Evolutionary conservation across 1,139 yeast genomes (phyloP), one percentile per base, ranked within the genome.

Genomic region (Blastobotrys aristatus): DNA sequence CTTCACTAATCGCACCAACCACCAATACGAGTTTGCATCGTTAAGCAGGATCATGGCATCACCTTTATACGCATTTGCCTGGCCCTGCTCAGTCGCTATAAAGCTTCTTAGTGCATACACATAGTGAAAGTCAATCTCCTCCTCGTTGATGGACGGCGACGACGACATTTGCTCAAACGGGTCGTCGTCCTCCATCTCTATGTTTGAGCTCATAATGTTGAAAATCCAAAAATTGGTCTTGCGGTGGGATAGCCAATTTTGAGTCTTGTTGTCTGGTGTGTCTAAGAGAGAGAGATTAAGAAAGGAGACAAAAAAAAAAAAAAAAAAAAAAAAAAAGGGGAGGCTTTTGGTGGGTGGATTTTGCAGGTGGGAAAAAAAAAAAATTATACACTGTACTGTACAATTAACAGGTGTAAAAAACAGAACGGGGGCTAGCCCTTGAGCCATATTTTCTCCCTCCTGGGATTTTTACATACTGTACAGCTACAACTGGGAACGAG

Each of bases 1-100:
- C 42, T 75, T 73, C 49, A 82, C 73, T 56, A 87, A 80, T 51
- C 82, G 76, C 26, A 92, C 90, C 13, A 90, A 70, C 98, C 98
- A 92, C 98, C 98, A 92, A 68, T 92, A 92, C 51, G 88, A 79
- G 65, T 92, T 97, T 50, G 85, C 82, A 61, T 92, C 98, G 60
- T 89, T 90, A 32, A 92, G 69, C 31, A 92, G 70, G 42, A 78
- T 72, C 53, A 94, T 92, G 1, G 95, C 82, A 59, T 89, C 96
- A 59, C 94, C 94, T 57, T 88, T 79, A 24, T 72, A 65, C 7
- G 92, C 75, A 45, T 84, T 80, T 54, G 96, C 86, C 68, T 92
- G 98, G 47, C 95, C 89, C 10, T 95, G 94, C 60, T 90, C 97
- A 3, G 96, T 95, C 0, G 97, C 98, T 34, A 75, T 75, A 59